phyloP scores from a whole-genome alignment of 495 filamentous ascomycete species.

The Tuber microsphaerosporum region DNA sequence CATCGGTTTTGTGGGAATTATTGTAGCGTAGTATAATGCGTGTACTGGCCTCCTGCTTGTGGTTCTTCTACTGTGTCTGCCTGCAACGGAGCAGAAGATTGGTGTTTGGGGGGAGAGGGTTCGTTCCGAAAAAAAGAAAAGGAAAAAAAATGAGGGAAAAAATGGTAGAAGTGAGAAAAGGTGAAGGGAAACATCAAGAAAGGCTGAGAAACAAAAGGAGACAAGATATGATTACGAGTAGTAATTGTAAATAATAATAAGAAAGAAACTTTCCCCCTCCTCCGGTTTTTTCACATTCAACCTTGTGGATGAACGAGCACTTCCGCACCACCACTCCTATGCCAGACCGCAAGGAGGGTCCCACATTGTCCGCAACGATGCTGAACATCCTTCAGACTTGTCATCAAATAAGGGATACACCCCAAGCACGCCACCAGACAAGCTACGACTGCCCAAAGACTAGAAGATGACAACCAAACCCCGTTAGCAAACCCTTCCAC shows the following conservation, averaged over 20 bases:
- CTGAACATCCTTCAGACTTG: constrained; percentile 25
- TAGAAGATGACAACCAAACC: background rate
- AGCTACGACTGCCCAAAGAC: constrained; percentile 17
- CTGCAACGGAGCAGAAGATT: background rate
- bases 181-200: background rate
- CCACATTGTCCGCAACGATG: constrained; percentile 26
- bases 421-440: constrained; percentile 20
- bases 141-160: background rate
- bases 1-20: background rate
- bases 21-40: background rate
- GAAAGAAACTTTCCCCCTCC: background rate
- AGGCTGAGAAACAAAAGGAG: background rate
- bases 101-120: background rate
- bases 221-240: background rate
- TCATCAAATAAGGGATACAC: constrained; percentile 27
- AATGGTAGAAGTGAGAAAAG: background rate
- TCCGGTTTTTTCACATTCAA: constrained; percentile 4
- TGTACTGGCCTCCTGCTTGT: background rate
- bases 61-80: background rate
- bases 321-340: constrained; percentile 28
- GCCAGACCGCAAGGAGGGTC: constrained; percentile 23
- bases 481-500: background rate
- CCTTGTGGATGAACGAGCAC: constrained; percentile 17
- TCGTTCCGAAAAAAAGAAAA: background rate
- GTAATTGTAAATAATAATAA: background rate